phyloP scores from a whole-genome alignment of 495 filamentous ascomycete genomes.

The Hypoxylon rickii region DNA sequence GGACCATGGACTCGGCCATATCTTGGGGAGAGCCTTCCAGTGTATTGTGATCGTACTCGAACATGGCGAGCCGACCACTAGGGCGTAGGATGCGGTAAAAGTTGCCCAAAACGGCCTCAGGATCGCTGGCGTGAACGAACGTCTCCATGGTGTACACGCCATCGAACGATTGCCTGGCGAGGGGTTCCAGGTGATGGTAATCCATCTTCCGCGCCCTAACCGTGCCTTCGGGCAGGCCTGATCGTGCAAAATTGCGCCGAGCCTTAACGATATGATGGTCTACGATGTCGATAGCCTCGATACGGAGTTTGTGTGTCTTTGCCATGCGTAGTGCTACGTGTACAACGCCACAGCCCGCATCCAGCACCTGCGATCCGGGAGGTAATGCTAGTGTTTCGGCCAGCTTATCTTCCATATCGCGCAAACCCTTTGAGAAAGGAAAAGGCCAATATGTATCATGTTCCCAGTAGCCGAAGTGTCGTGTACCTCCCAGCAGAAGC shows the following conservation, averaged over 20 bases:
- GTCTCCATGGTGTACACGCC: conserved; percentile 66
- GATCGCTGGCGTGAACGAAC: conserved; percentile 60
- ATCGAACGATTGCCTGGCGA: conserved; percentile 48
- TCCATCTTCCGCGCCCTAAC: conserved; percentile 51
- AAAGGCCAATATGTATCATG: conserved; percentile 55
- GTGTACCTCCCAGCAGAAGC: conserved; percentile 53
- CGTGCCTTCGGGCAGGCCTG: conserved; percentile 41
- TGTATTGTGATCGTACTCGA: conserved; percentile 56
- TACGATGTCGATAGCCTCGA: conserved; percentile 57
- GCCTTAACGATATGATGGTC: conserved; percentile 54
- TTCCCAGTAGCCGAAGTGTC: conserved; percentile 58
- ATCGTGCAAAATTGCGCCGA: conserved; percentile 43
- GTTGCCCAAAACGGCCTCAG: conserved; percentile 47
- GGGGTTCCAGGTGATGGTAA: conserved; percentile 57
- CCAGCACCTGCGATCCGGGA: conserved; percentile 49
- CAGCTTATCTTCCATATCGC: conserved; percentile 56
- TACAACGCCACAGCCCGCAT: conserved; percentile 58
- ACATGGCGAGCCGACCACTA: conserved; percentile 52
- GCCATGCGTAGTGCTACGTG: conserved; percentile 56
- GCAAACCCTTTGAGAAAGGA: conserved; percentile 46
- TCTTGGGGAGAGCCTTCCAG: conserved; percentile 37
- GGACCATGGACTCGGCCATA: conserved; percentile 41
- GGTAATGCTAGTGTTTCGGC: conserved; percentile 42
- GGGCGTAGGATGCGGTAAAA: conserved; percentile 57
- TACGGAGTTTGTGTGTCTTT: conserved; percentile 40